Conservation (phyloP, 164 flowering plant genomes). For the Nymphaea colorata region DNA sequence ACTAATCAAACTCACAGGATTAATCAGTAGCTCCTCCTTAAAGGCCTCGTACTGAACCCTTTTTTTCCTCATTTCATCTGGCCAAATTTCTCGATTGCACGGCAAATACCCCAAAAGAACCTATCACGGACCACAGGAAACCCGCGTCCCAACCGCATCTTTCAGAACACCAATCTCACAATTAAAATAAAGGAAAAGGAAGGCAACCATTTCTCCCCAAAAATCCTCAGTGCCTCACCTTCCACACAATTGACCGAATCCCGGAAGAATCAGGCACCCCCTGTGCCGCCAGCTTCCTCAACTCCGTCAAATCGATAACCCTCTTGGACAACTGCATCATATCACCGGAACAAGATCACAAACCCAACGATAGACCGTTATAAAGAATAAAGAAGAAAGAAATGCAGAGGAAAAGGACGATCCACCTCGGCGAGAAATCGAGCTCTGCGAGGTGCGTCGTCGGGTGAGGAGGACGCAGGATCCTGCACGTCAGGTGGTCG, state of each 20-base stretch:
- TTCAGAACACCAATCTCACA: background rate
- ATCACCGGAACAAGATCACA: background rate
- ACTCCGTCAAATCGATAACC: conserved; percentile 51
- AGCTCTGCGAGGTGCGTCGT: conserved; percentile 55
- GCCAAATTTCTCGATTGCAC: conserved; percentile 65
- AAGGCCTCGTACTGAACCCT: conserved; percentile 83
- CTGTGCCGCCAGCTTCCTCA: conserved; percentile 66
- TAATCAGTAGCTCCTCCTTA: conserved; percentile 82
- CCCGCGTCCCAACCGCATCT: background rate
- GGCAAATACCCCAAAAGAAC: conserved; percentile 85
- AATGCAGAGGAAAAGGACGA: background rate
- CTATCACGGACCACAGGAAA: conserved; percentile 27
- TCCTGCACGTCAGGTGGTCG: conserved; percentile 13
- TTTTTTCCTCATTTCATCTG: conserved; percentile 71
- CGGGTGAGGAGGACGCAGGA: conserved; percentile 21
- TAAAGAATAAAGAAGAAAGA: background rate
- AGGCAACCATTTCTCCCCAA: background rate
- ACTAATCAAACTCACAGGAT: conserved; percentile 44
- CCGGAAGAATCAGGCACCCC: conserved; percentile 83
- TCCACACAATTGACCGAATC: conserved; percentile 82
- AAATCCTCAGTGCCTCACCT: conserved; percentile 28
- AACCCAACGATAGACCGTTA: background rate
- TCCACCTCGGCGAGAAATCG: conserved; percentile 67
- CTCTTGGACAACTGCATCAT: conserved; percentile 54
- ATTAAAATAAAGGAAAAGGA: background rate